phyloP scores from a whole-genome alignment of 768 basidiomycete species.

The Pisolithus albus region DNA sequence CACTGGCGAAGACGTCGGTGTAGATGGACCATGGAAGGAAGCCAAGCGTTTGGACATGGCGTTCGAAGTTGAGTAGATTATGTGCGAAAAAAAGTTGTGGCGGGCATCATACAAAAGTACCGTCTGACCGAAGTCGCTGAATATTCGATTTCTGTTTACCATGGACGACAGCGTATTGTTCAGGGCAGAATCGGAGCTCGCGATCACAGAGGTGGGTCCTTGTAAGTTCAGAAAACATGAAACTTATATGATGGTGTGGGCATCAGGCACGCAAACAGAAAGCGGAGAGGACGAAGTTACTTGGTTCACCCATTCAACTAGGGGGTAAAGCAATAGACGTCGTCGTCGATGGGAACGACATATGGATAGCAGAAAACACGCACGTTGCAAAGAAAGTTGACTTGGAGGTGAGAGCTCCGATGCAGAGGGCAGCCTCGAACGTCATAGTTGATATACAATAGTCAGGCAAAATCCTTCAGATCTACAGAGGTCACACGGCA shows the following conservation, averaged over 20 bases:
- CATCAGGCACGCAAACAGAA: slow-evolving; percentile 66
- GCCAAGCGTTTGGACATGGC: slow-evolving; percentile 53
- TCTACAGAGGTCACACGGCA: slow-evolving; percentile 80
- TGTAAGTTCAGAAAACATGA: not conserved
- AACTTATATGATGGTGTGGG: not conserved
- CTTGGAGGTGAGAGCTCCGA: slow-evolving; percentile 50
- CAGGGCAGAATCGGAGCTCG: slow-evolving; percentile 27
- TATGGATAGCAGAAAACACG: slow-evolving; percentile 88
- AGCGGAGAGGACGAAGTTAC: slow-evolving; percentile 56
- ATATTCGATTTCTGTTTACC: not conserved
- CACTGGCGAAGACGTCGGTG: slow-evolving; percentile 63
- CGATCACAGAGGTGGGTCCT: slow-evolving; percentile 20
- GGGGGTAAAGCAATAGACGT: slow-evolving; percentile 69
- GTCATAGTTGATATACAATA: slow-evolving; percentile 26
- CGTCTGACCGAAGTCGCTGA: too few species aligned
- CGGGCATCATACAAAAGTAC: too few species aligned
- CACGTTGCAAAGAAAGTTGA: slow-evolving; percentile 66
- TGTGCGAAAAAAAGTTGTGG: too few species aligned
- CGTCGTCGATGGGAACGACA: slow-evolving; percentile 53
- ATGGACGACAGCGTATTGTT: slow-evolving; percentile 26
- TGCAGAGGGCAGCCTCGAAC: not conserved
- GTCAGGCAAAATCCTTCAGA: slow-evolving; percentile 73
- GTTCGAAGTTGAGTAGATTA: too few species aligned
- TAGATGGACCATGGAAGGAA: slow-evolving; percentile 76
- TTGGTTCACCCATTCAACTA: slow-evolving; percentile 77